Evolutionary conservation across 2,329 filamentous ascomycete species (phyloP).

Genomic region (Clathrospora elynae): DNA sequence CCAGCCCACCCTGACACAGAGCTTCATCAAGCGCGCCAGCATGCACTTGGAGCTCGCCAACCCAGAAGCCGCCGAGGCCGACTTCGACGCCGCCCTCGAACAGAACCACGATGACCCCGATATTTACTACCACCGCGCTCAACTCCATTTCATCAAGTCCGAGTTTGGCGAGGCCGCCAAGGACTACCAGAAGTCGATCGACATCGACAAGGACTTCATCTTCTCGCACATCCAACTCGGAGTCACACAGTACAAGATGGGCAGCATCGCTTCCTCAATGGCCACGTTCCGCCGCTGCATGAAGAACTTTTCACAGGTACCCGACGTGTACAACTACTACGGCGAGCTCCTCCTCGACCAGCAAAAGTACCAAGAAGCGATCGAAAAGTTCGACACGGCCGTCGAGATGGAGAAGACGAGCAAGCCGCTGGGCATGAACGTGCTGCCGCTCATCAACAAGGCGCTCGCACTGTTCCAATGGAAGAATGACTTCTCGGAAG

Average conservation of each 20-base stretch:
- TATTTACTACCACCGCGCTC: conserved; percentile 98
- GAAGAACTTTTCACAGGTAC: conserved; percentile 97
- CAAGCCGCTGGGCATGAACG: conserved; percentile 95
- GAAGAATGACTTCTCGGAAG: conserved; percentile 94
- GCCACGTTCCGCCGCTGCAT: conserved; percentile 96
- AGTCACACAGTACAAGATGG: conserved; percentile 99
- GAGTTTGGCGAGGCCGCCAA: conserved; percentile 93
- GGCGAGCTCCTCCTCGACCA: conserved; percentile 96
- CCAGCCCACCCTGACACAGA: conserved; percentile 86
- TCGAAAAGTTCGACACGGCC: conserved; percentile 98
- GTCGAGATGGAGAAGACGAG: conserved; percentile 97
- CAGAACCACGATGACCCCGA: conserved; percentile 91
- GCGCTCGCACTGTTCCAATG: conserved; percentile 95
- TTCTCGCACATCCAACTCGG: conserved; percentile 99
- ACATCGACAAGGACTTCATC: conserved; percentile 93
- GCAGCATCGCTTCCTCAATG: conserved; percentile 96
- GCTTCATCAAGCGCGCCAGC: conserved; percentile 98
- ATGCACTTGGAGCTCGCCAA: conserved; percentile 93
- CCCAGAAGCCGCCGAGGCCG: conserved; percentile 81
- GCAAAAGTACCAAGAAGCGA: conserved; percentile 91
- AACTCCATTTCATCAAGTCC: conserved; percentile 95
- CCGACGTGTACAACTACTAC: conserved; percentile 99
- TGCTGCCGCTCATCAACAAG: conserved; percentile 97
- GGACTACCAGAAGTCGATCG: conserved; percentile 99
- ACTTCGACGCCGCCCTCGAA: conserved; percentile 83